Percentiles rank a stretch among this genome's conserved stretches.
Evolutionary conservation across 257 asterid genomes (phyloP).

Genomic region (Solanum medicagineum): DNA sequence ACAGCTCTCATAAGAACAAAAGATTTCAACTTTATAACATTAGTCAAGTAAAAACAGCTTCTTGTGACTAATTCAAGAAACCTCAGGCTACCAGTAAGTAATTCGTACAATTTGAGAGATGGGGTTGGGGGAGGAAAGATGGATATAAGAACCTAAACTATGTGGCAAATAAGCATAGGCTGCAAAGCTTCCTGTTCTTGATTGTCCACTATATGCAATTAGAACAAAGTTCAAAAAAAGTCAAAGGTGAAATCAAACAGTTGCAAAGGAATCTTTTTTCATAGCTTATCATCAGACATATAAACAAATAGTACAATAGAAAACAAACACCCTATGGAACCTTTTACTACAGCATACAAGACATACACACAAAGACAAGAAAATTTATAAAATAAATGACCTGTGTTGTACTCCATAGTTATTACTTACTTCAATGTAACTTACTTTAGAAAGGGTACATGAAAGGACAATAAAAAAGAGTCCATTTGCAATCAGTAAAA

Average conservation of each 20-base stretch:
- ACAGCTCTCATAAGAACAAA: background rate
- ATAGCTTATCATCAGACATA: background rate
- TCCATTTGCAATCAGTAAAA: background rate
- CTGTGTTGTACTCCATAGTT: background rate
- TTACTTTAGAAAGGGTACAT: background rate
- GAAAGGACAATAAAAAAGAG: background rate
- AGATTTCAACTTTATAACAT: background rate
- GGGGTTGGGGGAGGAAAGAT: background rate
- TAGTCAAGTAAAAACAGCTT: background rate
- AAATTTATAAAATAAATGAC: background rate
- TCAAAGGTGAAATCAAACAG: background rate
- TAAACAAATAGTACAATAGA: background rate
- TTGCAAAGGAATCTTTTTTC: background rate
- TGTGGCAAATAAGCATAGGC: background rate
- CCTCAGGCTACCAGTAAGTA: background rate
- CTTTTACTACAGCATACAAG: background rate
- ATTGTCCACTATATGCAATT: background rate
- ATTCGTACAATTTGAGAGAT: background rate
- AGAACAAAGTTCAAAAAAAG: background rate
- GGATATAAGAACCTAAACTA: background rate
- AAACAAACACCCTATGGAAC: background rate
- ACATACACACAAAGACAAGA: background rate
- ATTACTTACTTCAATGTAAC: background rate
- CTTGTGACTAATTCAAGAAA: background rate
- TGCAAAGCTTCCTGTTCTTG: background rate